Percentiles rank a stretch among this genome's conserved stretches.
These are phyloP conservation scores for Hypoxylon sp. DNA, from an alignment of 2,329 filamentous ascomycete species.

Conservation along the genomic window DNA sequence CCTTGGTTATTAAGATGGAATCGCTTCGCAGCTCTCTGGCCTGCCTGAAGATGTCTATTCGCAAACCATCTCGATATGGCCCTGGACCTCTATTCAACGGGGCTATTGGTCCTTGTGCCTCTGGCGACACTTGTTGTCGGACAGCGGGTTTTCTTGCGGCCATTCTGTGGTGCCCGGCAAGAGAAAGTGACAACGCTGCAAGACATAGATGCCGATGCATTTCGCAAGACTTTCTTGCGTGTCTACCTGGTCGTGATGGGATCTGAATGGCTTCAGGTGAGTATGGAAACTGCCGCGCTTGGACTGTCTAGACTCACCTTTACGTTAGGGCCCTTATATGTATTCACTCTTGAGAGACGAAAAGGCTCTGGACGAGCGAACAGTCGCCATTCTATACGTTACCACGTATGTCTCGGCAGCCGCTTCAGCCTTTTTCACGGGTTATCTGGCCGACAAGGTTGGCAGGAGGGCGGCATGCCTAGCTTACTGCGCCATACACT, in stretches of 20 bases:
- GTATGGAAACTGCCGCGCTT: not conserved
- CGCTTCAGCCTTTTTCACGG: slow-evolving; percentile 55
- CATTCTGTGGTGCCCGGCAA: slow-evolving; percentile 1
- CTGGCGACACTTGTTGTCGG: slow-evolving; percentile 33
- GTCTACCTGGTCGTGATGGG: slow-evolving; percentile 60
- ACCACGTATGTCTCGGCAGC: slow-evolving; percentile 55
- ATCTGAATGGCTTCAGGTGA: slow-evolving; percentile 60
- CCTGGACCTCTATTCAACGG: slow-evolving; percentile 40
- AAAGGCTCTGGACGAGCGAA: slow-evolving; percentile 41
- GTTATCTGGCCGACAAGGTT: slow-evolving; percentile 57
- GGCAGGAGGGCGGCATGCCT: slow-evolving; percentile 62
- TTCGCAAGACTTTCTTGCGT: slow-evolving; percentile 37
- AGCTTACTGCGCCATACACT: slow-evolving; percentile 61
- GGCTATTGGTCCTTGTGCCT: slow-evolving; percentile 35
- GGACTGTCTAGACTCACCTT: slow-evolving; percentile 8
- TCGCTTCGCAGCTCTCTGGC: not conserved
- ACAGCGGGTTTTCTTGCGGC: slow-evolving; percentile 20
- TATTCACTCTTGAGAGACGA: slow-evolving; percentile 45
- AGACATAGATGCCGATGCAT: slow-evolving; percentile 31
- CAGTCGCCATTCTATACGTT: slow-evolving; percentile 52
- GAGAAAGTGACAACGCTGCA: slow-evolving; percentile 7
- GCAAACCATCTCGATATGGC: slow-evolving; percentile 21
- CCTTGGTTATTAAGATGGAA: slow-evolving; percentile 1
- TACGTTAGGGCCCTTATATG: slow-evolving; percentile 41
- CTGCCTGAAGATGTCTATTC: not conserved